Evolutionary conservation across 768 basidiomycete genomes (phyloP).

Genomic region (Fomitopsis pulvina): DNA sequence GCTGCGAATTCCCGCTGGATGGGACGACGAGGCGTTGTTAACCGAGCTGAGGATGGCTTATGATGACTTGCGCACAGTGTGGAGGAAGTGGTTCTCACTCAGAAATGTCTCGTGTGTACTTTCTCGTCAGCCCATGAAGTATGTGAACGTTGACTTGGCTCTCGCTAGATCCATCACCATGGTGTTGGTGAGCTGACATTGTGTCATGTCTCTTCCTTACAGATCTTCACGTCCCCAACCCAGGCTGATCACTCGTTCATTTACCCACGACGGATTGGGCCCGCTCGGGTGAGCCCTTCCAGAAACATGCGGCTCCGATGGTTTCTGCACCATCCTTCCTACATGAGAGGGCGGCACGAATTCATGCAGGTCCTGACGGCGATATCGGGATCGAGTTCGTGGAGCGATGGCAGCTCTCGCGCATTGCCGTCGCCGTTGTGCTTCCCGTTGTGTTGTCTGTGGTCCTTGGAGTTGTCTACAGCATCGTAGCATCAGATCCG

Average conservation of each 20-base stretch:
- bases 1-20: slow-evolving; percentile 11
- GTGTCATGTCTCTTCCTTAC: neutral
- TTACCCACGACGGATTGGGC: slow-evolving; percentile 15
- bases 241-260: slow-evolving; percentile 16
- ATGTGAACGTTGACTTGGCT: neutral
- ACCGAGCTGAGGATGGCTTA: slow-evolving; percentile 10
- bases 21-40: slow-evolving; percentile 16
- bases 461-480: neutral
- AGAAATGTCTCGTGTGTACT: slow-evolving; percentile 12
- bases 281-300: slow-evolving; percentile 10
- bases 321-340: slow-evolving; percentile 12
- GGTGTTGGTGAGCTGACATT: slow-evolving; percentile 10
- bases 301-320: slow-evolving; percentile 18
- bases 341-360: slow-evolving; percentile 12
- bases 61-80: slow-evolving; percentile 13
- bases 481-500: neutral
- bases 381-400: slow-evolving; percentile 12
- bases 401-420: slow-evolving; percentile 10
- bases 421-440: slow-evolving; percentile 6
- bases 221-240: neutral
- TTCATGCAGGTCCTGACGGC: slow-evolving; percentile 17
- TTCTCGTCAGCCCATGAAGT: neutral
- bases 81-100: slow-evolving; percentile 17
- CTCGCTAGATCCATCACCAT: slow-evolving; percentile 13
- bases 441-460: slow-evolving; percentile 1